Evolutionary conservation across 2,329 filamentous ascomycete genomes (phyloP).

Genomic region (Pseudodiploospora longispora): DNA sequence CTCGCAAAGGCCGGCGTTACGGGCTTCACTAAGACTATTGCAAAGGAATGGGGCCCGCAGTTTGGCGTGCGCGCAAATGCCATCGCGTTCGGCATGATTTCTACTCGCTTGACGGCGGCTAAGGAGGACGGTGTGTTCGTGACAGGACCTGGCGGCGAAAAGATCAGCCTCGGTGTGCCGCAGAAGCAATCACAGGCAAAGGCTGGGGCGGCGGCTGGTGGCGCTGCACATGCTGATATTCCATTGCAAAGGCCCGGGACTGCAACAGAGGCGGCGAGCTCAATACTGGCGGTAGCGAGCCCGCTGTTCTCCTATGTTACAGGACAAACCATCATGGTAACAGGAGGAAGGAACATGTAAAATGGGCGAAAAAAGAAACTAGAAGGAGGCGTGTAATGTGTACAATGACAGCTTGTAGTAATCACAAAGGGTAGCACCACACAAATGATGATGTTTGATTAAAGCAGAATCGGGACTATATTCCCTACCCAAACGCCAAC

Average conservation of each 20-base stretch:
- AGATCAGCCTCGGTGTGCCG: constrained; percentile 68
- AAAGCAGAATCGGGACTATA: constrained; percentile 20
- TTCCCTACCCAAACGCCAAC: constrained; percentile 21
- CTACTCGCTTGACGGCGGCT: constrained; percentile 70
- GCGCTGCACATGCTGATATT: constrained; percentile 56
- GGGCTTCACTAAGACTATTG: constrained; percentile 80
- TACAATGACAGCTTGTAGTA: background rate
- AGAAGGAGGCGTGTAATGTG: background rate
- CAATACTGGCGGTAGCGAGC: constrained; percentile 70
- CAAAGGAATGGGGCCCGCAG: constrained; percentile 81
- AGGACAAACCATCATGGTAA: constrained; percentile 82
- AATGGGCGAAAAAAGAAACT: background rate
- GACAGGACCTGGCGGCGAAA: constrained; percentile 65
- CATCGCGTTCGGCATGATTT: constrained; percentile 75
- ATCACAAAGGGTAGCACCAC: constrained; percentile 3
- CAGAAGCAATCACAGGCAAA: constrained; percentile 40
- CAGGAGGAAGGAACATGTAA: constrained; percentile 62
- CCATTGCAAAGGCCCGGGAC: constrained; percentile 69
- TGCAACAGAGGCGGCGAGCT: constrained; percentile 71
- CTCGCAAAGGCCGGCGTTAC: constrained; percentile 77
- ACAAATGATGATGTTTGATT: constrained; percentile 18
- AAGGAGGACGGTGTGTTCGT: constrained; percentile 81
- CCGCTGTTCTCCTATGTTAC: constrained; percentile 78
- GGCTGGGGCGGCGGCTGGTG: constrained; percentile 21
- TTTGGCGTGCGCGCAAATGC: constrained; percentile 81